Evolutionary conservation across 225 moss, liverwort and hornwort genomes (phyloP).

Genomic region (Asterella californica): DNA sequence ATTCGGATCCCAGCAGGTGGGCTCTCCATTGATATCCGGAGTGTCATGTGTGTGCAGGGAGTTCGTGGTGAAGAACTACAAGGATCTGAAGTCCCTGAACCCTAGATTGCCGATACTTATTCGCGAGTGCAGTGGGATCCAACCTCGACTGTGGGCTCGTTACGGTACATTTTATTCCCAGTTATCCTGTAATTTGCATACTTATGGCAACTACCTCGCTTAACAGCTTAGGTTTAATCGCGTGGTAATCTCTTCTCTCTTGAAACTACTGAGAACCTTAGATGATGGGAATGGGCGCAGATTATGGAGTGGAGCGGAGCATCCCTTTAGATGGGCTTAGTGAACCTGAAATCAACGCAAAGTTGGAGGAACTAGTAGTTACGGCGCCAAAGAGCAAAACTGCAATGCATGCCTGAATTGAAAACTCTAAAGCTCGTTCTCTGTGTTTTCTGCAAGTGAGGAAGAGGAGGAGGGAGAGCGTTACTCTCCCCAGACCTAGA

Average conservation of each 20-base stretch:
- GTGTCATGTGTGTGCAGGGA: constrained; percentile 42
- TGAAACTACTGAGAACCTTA: neutral
- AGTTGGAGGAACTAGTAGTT: constrained; percentile 63
- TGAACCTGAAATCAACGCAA: constrained; percentile 67
- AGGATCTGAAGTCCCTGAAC: constrained; percentile 83
- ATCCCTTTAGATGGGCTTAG: constrained; percentile 78
- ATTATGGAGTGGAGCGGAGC: constrained; percentile 89
- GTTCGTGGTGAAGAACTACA: constrained; percentile 77
- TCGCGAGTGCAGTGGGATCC: constrained; percentile 86
- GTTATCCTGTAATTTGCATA: neutral
- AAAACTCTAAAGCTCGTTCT: neutral
- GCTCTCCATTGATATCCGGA: neutral
- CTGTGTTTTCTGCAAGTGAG: too few relatives aligned
- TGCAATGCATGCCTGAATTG: constrained; percentile 6
- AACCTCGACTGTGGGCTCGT: constrained; percentile 93
- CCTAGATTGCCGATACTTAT: constrained; percentile 84
- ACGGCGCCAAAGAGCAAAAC: constrained; percentile 29
- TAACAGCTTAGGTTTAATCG: constrained; percentile 5
- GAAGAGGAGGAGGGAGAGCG: too few relatives aligned
- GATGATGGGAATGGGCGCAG: constrained; percentile 30
- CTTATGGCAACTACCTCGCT: neutral
- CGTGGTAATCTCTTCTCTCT: neutral
- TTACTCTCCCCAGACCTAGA: too few relatives aligned
- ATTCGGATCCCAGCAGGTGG: neutral
- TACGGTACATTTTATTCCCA: constrained; percentile 53